Evolutionary conservation across 2,329 filamentous ascomycete genomes (phyloP).

Genomic region (Fusarium pseudocircinatum): DNA sequence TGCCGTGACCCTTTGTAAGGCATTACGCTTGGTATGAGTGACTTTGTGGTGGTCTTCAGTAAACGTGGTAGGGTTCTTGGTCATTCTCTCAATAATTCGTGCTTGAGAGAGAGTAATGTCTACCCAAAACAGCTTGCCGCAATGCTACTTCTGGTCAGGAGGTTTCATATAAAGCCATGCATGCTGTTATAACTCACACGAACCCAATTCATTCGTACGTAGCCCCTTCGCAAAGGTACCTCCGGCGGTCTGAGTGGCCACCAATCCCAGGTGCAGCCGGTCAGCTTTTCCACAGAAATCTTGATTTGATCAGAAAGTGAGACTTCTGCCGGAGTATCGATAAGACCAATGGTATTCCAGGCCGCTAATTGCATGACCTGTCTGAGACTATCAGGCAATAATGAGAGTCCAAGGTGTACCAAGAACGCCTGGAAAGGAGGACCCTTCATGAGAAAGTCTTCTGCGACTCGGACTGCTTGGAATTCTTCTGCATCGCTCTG

Average conservation of each 20-base stretch:
- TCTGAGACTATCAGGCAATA: neutral
- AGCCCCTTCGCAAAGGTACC: neutral
- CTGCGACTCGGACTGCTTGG: neutral
- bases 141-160: neutral
- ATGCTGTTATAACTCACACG: neutral
- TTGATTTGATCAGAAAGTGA: neutral
- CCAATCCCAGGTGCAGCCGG: constrained; percentile 6
- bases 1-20: neutral
- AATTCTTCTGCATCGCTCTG: neutral
- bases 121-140: neutral
- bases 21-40: neutral
- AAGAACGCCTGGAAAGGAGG: neutral
- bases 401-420: neutral
- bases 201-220: neutral
- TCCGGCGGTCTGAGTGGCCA: neutral
- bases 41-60: neutral
- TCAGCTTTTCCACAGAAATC: neutral
- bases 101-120: neutral
- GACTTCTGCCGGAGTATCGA: neutral
- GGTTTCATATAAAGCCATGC: neutral
- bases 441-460: neutral
- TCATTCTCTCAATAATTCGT: neutral
- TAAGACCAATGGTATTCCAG: neutral
- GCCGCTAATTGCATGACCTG: neutral
- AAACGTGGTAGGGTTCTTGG: neutral